A percentile compares a stretch with the other conserved stretches of the same genome.
Evolutionary conservation across 75 land plant species (phyloP).

Genomic region (Chamaecyparis obtusa): DNA sequence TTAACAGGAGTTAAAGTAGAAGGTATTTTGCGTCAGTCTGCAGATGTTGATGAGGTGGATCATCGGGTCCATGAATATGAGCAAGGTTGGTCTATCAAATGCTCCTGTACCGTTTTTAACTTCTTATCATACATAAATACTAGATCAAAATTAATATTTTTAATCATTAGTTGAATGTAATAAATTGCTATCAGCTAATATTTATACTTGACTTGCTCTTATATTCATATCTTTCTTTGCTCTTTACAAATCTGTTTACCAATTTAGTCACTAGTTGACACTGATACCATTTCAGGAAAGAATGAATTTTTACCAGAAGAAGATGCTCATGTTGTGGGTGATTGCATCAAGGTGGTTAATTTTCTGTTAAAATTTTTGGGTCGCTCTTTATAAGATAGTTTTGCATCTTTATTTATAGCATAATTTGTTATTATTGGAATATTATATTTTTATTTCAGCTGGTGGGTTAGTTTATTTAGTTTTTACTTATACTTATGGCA

Average conservation of each 20-base stretch:
- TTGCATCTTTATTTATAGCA: background rate
- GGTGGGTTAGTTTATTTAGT: background rate
- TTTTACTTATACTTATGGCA: background rate
- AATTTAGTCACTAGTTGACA: background rate
- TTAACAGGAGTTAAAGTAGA: constrained; percentile 80
- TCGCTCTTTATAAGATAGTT: background rate
- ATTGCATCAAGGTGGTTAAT: constrained; percentile 85
- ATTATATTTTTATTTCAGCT: background rate
- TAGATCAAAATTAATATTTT: background rate
- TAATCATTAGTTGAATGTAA: background rate
- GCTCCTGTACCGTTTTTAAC: background rate
- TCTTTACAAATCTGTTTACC: background rate
- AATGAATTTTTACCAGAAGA: constrained; percentile 83
- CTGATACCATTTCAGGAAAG: constrained; percentile 43
- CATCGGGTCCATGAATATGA: constrained; percentile 89
- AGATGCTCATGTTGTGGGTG: constrained; percentile 97
- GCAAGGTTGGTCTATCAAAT: constrained; percentile 53
- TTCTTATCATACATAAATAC: background rate
- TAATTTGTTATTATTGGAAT: background rate
- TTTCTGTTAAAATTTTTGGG: background rate
- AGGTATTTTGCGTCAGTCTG: constrained; percentile 95
- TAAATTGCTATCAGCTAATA: background rate
- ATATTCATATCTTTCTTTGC: background rate
- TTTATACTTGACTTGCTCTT: background rate
- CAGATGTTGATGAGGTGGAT: constrained; percentile 99